Percentiles rank a stretch among this genome's conserved stretches.
phyloP scores from a whole-genome alignment of 2,329 filamentous ascomycete species.

The Penicillium sp. region DNA sequence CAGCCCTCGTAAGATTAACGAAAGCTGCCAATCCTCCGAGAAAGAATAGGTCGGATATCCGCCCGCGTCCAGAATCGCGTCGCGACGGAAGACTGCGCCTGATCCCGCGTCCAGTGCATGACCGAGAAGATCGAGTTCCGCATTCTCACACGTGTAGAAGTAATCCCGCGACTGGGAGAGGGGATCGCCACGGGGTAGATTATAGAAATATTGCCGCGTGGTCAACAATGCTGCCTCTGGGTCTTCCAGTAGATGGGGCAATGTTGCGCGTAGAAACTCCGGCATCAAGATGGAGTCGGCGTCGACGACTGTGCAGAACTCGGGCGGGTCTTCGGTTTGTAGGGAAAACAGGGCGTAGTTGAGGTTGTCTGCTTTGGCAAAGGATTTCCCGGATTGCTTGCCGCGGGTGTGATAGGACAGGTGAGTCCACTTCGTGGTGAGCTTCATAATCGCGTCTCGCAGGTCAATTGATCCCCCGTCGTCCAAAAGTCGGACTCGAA shows the following conservation, averaged over 20 bases:
- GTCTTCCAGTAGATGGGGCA: constrained; percentile 37
- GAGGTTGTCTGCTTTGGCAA: constrained; percentile 42
- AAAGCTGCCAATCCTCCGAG: constrained; percentile 38
- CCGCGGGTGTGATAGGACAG: constrained; percentile 55
- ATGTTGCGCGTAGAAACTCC: constrained; percentile 37
- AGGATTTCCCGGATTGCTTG: constrained; percentile 38
- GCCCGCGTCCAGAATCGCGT: constrained; percentile 31
- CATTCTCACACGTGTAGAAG: constrained; percentile 37
- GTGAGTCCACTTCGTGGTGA: constrained; percentile 49
- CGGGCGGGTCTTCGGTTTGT: constrained; percentile 25
- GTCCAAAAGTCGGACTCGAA: constrained; percentile 57
- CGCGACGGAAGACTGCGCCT: constrained; percentile 36
- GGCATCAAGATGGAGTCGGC: constrained; percentile 40
- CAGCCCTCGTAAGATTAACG: constrained; percentile 32
- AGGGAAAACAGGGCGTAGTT: constrained; percentile 34
- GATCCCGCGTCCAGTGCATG: constrained; percentile 37
- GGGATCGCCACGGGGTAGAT: constrained; percentile 33
- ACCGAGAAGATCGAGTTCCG: constrained; percentile 30
- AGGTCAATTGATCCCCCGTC: constrained; percentile 53
- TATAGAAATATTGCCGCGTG: constrained; percentile 38
- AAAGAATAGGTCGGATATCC: constrained; percentile 38
- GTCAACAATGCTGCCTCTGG: constrained; percentile 33
- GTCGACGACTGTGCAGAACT: constrained; percentile 37
- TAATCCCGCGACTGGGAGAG: constrained; percentile 33
- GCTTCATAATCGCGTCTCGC: constrained; percentile 37